phyloP scores from a whole-genome alignment of 257 asterid species.

The Petunia secreta region DNA sequence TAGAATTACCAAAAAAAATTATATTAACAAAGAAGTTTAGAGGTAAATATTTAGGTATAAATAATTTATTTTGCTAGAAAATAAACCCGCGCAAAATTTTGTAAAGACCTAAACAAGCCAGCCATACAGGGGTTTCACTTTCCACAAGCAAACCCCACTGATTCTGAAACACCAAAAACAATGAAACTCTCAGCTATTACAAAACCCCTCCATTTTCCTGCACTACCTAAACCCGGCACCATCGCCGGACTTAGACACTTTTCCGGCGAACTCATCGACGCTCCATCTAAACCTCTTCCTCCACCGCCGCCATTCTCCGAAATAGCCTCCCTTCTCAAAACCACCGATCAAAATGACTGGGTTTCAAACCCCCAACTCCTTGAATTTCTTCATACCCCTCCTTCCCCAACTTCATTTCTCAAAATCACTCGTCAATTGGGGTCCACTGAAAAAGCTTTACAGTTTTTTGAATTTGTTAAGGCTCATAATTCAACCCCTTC shows the following conservation, averaged over 20 bases:
- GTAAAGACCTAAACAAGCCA: not conserved
- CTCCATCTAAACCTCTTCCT: slow-evolving; percentile 16
- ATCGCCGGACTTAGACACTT: slow-evolving; percentile 32
- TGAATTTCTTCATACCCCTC: slow-evolving; percentile 49
- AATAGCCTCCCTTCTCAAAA: slow-evolving; percentile 49
- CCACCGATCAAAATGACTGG: slow-evolving; percentile 63
- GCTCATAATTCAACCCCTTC: slow-evolving; percentile 12
- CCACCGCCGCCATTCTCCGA: slow-evolving; percentile 34
- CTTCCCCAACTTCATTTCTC: slow-evolving; percentile 56
- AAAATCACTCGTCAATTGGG: slow-evolving; percentile 68
- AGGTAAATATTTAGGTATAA: too few species aligned
- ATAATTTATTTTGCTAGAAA: not conserved
- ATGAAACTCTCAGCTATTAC: slow-evolving; percentile 38
- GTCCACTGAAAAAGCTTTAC: slow-evolving; percentile 53
- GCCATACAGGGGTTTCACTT: not conserved
- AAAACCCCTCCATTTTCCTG: slow-evolving; percentile 16
- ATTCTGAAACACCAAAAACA: not conserved
- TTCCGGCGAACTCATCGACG: slow-evolving; percentile 25
- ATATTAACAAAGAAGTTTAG: too few species aligned
- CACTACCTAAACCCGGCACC: slow-evolving; percentile 33
- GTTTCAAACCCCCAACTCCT: slow-evolving; percentile 45
- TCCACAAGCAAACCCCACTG: not conserved
- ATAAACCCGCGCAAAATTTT: not conserved
- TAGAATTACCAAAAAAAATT: too few species aligned
- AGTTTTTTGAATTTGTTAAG: slow-evolving; percentile 55